Evolutionary conservation across 352 stramenopile genomes (phyloP).

Genomic region (Phytophthora colocasiae): DNA sequence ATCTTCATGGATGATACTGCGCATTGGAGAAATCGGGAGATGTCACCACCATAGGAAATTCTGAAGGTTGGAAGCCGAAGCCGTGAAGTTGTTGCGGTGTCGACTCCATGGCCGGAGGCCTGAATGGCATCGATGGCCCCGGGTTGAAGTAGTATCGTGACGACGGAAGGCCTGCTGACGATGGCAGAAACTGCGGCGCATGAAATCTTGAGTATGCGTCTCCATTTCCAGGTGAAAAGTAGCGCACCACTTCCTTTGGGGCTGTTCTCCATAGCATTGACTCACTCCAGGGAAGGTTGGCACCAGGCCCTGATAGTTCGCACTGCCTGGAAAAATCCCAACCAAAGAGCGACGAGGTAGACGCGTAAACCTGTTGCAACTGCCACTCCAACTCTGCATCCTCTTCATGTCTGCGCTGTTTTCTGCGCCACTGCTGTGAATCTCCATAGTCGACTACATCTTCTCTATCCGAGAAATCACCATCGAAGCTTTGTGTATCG

Average conservation of each 20-base stretch:
- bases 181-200: conserved; percentile 21
- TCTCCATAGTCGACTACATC: conserved; percentile 25
- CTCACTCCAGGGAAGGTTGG: conserved; percentile 51
- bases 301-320: conserved; percentile 37
- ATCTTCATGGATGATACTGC: conserved; percentile 32
- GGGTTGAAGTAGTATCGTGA: conserved; percentile 67
- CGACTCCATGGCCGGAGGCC: conserved; percentile 7
- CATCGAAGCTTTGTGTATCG: conserved; percentile 22
- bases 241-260: conserved; percentile 77
- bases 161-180: conserved; percentile 14
- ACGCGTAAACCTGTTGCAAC: conserved; percentile 78
- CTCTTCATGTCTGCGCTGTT: conserved; percentile 55
- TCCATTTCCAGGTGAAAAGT: conserved; percentile 53
- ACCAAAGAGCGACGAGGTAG: conserved; percentile 69
- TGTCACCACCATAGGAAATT: conserved; percentile 40
- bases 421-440: conserved; percentile 27
- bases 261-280: conserved; percentile 69
- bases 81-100: conserved; percentile 15
- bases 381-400: conserved; percentile 68
- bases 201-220: conserved; percentile 41
- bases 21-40: conserved; percentile 40
- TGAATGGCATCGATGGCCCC: conserved; percentile 15
- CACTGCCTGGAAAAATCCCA: conserved; percentile 78
- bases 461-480: conserved; percentile 33
- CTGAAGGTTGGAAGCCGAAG: conserved; percentile 25